Percentiles rank a stretch among this genome's conserved stretches.
phyloP scores from a whole-genome alignment of 495 filamentous ascomycete species.

The Amphirosellinia nigrospora region DNA sequence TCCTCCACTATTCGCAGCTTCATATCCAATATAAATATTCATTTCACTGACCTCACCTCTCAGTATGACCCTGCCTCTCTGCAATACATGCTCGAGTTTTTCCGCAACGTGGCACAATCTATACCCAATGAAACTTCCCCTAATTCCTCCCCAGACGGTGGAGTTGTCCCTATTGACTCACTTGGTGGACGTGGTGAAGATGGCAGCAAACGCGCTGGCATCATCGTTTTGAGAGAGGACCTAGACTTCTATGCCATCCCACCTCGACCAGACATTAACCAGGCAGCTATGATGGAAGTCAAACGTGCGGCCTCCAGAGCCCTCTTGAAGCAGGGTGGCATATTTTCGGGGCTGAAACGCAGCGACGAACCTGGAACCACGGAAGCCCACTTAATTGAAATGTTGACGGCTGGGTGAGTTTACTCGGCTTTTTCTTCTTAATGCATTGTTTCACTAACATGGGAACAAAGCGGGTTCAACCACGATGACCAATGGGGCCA shows the following conservation, averaged over 20 bases:
- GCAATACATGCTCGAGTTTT: constrained; percentile 99
- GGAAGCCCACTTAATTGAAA: constrained; percentile 98
- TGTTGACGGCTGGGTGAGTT: constrained; percentile 96
- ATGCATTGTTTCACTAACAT: constrained; percentile 26
- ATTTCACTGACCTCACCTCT: constrained; percentile 62
- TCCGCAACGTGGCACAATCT: constrained; percentile 91
- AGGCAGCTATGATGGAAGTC: constrained; percentile 92
- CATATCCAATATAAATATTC: constrained; percentile 55
- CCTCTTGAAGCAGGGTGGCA: constrained; percentile 88
- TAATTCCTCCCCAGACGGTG: constrained; percentile 63
- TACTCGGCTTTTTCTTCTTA: constrained; percentile 4
- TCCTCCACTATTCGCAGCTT: constrained; percentile 43
- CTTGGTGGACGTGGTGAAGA: constrained; percentile 51
- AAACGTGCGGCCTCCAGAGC: constrained; percentile 92
- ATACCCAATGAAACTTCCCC: constrained; percentile 77
- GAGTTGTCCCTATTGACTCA: constrained; percentile 66
- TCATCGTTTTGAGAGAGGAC: constrained; percentile 96
- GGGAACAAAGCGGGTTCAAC: constrained; percentile 79
- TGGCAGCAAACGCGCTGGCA: constrained; percentile 80
- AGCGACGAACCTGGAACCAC: constrained; percentile 96
- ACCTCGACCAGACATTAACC: constrained; percentile 81
- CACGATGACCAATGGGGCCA: constrained; percentile 96
- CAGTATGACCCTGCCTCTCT: constrained; percentile 96
- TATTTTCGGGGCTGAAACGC: constrained; percentile 92
- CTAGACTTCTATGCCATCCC: constrained; percentile 98